These are phyloP conservation scores for Sophora flavescens DNA, from an alignment of 306 rosid species.

Conservation along the genomic window DNA sequence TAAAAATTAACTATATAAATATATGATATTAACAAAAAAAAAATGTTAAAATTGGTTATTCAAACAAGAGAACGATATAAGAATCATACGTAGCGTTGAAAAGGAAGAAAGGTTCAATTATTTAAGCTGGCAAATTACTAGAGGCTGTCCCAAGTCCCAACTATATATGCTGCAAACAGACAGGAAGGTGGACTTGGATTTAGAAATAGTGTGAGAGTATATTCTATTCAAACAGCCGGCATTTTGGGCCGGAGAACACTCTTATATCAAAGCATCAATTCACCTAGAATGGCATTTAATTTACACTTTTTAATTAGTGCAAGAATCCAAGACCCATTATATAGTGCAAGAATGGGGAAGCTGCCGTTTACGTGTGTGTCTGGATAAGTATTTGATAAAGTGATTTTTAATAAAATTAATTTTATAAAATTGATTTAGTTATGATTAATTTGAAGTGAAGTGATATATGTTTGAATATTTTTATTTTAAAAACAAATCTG, in stretches of 20 bases:
- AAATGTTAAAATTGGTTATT: no score
- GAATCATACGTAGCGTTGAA: neutral
- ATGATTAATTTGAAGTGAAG: no score
- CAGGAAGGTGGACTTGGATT: slow-evolving; percentile 21
- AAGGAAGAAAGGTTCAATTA: neutral
- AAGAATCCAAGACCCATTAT: neutral
- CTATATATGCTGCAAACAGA: neutral
- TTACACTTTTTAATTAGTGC: neutral
- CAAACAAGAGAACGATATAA: no score
- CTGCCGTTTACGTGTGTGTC: no score
- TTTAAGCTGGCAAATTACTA: neutral
- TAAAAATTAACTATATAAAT: no score
- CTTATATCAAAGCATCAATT: neutral
- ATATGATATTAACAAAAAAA: no score
- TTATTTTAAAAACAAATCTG: no score
- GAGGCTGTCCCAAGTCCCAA: neutral
- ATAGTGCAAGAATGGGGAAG: no score
- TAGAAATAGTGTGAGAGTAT: neutral
- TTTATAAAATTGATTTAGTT: no score
- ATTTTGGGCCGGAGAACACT: slow-evolving; percentile 39
- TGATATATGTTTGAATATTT: no score
- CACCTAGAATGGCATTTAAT: slow-evolving; percentile 22
- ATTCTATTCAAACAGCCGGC: slow-evolving; percentile 33
- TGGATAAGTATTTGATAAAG: no score
- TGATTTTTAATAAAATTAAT: no score